Conservation (phyloP, 1,139 yeast genomes). For the Diutina rugosa region DNA sequence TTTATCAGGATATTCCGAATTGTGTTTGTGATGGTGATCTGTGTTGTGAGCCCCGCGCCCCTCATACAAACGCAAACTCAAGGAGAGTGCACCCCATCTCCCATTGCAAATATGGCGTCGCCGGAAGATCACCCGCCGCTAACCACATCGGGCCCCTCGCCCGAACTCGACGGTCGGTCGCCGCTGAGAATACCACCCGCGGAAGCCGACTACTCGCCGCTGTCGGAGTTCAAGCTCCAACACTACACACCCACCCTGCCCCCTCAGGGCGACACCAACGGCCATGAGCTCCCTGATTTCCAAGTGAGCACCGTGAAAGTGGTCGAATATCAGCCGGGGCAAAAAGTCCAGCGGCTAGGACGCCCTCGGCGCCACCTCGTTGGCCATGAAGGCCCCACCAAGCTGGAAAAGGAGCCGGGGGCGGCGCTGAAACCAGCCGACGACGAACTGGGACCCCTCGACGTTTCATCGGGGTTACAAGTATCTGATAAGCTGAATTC, state of each 20-base stretch:
- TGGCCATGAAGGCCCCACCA: not conserved
- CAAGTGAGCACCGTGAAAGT: not conserved
- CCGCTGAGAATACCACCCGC: not conserved
- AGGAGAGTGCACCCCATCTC: not conserved
- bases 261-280: not conserved
- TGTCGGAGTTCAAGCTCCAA: not conserved
- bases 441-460: slow-evolving; percentile 20
- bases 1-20: no score
- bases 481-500: slow-evolving; percentile 5
- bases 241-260: not conserved
- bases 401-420: slow-evolving; percentile 10
- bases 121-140: not conserved
- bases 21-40: not conserved
- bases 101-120: not conserved
- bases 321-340: not conserved
- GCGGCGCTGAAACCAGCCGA: slow-evolving; percentile 23
- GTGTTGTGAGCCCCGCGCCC: not conserved
- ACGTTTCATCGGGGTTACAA: slow-evolving; percentile 29
- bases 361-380: not conserved
- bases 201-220: not conserved
- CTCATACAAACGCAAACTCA: not conserved
- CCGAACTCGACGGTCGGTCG: not conserved
- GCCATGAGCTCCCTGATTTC: not conserved
- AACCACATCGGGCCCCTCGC: not conserved
- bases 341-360: not conserved